phyloP scores from a whole-genome alignment of 2,329 filamentous ascomycete genomes.

The Trichothecium sympodiale region DNA sequence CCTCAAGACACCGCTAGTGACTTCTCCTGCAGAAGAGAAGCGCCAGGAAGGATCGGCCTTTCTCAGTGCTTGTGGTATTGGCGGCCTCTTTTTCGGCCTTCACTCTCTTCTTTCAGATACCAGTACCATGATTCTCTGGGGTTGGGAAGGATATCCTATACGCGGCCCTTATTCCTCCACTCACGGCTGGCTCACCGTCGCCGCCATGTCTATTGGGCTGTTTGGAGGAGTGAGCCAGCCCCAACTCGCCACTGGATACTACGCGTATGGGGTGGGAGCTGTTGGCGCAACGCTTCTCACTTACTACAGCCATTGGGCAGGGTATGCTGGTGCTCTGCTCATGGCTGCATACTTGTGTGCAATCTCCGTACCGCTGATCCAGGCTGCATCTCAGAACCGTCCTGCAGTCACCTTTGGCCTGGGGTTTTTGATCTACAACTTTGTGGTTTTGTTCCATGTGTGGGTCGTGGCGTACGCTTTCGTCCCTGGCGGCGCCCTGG shows the following conservation, averaged over 20 bases:
- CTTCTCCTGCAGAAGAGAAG: constrained; percentile 17
- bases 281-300: constrained; percentile 72
- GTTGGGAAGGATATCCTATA: constrained; percentile 92
- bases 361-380: constrained; percentile 62
- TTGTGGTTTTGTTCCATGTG: constrained; percentile 92
- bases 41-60: constrained; percentile 52
- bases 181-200: constrained; percentile 80
- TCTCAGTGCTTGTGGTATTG: constrained; percentile 70
- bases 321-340: constrained; percentile 73
- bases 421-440: constrained; percentile 84
- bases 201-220: constrained; percentile 76
- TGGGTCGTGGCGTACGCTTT: constrained; percentile 99
- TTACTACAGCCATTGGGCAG: constrained; percentile 69
- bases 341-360: constrained; percentile 75
- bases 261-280: constrained; percentile 65
- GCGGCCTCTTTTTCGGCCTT: constrained; percentile 75
- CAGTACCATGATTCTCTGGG: constrained; percentile 98
- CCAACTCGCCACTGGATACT: constrained; percentile 63
- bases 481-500: constrained; percentile 83
- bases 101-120: constrained; percentile 93
- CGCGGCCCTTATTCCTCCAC: constrained; percentile 78
- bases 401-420: constrained; percentile 76
- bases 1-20: constrained; percentile 44
- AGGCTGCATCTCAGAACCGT: constrained; percentile 63
- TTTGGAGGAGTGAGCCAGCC: constrained; percentile 66